phyloP scores from a whole-genome alignment of 2,329 filamentous ascomycete species.

The Monosporascus sp. region DNA sequence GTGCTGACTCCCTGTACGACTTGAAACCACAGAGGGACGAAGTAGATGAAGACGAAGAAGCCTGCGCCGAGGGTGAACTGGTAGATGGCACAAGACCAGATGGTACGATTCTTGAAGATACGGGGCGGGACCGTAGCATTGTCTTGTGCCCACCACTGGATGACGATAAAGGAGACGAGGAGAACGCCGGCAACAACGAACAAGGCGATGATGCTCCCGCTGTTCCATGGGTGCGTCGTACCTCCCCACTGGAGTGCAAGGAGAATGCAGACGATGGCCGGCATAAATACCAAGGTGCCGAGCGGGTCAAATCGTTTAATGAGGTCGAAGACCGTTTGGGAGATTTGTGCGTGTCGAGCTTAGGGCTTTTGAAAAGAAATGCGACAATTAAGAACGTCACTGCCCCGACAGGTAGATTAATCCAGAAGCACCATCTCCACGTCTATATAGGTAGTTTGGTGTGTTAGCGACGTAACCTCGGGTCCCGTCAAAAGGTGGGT shows the following conservation, averaged over 20 bases:
- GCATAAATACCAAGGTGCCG: slow-evolving; percentile 15
- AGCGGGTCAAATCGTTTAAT: slow-evolving; percentile 2
- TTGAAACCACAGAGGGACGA: slow-evolving; percentile 45
- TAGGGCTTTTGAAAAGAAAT: too few species aligned
- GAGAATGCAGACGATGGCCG: slow-evolving; percentile 47
- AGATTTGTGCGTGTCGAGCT: too few species aligned
- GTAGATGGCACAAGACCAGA: slow-evolving; percentile 27
- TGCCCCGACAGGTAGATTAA: too few species aligned
- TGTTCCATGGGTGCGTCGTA: slow-evolving; percentile 45
- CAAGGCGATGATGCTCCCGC: slow-evolving; percentile 44
- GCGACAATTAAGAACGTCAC: too few species aligned
- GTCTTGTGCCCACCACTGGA: slow-evolving; percentile 42
- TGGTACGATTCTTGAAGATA: slow-evolving; percentile 41
- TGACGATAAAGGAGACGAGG: slow-evolving; percentile 39
- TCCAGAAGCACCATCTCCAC: too few species aligned
- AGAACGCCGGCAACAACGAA: slow-evolving; percentile 45
- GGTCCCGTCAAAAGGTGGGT: background rate
- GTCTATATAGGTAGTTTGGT: too few species aligned
- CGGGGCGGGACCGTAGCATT: slow-evolving; percentile 44
- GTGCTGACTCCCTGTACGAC: slow-evolving; percentile 48
- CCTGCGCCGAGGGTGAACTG: slow-evolving; percentile 42
- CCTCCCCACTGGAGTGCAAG: slow-evolving; percentile 56
- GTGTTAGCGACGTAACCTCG: too few species aligned
- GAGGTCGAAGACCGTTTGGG: too few species aligned
- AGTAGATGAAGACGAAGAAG: slow-evolving; percentile 33